These are phyloP conservation scores for Myochromella boudieri DNA, from an alignment of 768 basidiomycete species.

Conservation along the genomic window DNA sequence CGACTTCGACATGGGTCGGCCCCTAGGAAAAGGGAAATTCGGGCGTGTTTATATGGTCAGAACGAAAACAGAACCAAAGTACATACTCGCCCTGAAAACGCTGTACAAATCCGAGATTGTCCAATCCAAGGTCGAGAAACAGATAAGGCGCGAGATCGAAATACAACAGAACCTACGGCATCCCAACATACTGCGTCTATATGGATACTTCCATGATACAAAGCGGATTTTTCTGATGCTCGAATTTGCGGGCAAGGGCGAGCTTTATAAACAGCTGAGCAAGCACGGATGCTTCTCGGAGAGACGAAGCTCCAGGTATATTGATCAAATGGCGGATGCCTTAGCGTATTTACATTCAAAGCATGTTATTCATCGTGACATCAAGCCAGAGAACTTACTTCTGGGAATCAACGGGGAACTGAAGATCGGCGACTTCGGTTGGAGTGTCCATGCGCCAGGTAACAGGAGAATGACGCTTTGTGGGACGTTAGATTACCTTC, in stretches of 20 bases:
- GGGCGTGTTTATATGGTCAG: slow-evolving; percentile 98
- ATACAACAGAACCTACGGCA: slow-evolving; percentile 96
- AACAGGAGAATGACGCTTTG: slow-evolving; percentile 89
- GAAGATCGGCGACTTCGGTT: slow-evolving; percentile 98
- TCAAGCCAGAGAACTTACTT: slow-evolving; percentile 97
- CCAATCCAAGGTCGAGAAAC: slow-evolving; percentile 89
- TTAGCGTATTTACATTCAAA: slow-evolving; percentile 89
- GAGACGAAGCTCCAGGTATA: slow-evolving; percentile 83
- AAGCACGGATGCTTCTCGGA: slow-evolving; percentile 88
- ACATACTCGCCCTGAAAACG: slow-evolving; percentile 95
- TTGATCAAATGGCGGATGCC: slow-evolving; percentile 98
- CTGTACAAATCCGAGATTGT: slow-evolving; percentile 97
- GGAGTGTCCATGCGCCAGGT: slow-evolving; percentile 95
- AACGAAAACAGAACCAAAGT: slow-evolving; percentile 83
- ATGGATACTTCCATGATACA: slow-evolving; percentile 98
- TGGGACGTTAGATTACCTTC: slow-evolving; percentile 94
- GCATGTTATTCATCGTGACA: slow-evolving; percentile 98
- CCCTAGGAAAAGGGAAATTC: slow-evolving; percentile 98
- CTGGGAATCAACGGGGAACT: slow-evolving; percentile 94
- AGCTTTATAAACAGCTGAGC: slow-evolving; percentile 93
- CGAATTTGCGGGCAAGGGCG: slow-evolving; percentile 96
- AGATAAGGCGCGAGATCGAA: slow-evolving; percentile 96
- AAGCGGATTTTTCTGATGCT: slow-evolving; percentile 98
- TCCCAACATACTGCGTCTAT: slow-evolving; percentile 90
- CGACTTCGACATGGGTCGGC: slow-evolving; percentile 92